Base-by-base conservation (phyloP, 1,139 yeast species). In the Magnusiomyces fungicola region DNA sequence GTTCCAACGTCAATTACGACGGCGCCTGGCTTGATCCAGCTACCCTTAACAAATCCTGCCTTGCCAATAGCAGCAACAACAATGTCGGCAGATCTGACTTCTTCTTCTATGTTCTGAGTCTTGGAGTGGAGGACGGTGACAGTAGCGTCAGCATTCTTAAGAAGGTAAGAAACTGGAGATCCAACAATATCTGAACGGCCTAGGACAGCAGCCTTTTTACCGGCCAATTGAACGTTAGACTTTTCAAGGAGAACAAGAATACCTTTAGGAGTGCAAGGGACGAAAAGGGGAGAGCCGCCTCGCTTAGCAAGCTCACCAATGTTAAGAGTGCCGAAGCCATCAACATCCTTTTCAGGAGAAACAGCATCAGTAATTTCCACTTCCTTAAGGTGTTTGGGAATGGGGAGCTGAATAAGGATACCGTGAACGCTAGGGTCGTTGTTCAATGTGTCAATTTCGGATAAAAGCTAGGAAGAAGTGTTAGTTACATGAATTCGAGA, bases 151-250 rank as follows among this genome's bases (percentile, higher is more conserved):
- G 81, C 81, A 57, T 83, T 79, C 61, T 83, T 81, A 64, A 92
- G 76, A 63, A 92, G 74, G 56, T 82, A 80, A 41, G 97, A 85
- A 51, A 90, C 85, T 44, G 99, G 99, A 55, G 83, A 79, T 47
- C 99, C 99, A 37, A 92, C 98, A 60, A 92, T 92, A 62, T 92
- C 97, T 39, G 96, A 85, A 69, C 98, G 80, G 51, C 99, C 98
- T 54, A 92, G 74, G 32, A 92, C 97, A 45, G 90, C 96, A n/a
- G 96, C 96, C 58, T 78, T 76, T 57, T 86, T 76, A 55, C 97
- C 98, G 38, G 77, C 72, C 48, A 88, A 66, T 2, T 71, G 66
- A 23, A 89, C 83, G 29, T 79, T 74, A 46, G 86, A 72, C 57
- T 78, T 74, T 54, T 79, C 71, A 60, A 92, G 75, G 59, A 92